phyloP scores from a whole-genome alignment of 78 protist species.

The Isochrysis galbana region DNA sequence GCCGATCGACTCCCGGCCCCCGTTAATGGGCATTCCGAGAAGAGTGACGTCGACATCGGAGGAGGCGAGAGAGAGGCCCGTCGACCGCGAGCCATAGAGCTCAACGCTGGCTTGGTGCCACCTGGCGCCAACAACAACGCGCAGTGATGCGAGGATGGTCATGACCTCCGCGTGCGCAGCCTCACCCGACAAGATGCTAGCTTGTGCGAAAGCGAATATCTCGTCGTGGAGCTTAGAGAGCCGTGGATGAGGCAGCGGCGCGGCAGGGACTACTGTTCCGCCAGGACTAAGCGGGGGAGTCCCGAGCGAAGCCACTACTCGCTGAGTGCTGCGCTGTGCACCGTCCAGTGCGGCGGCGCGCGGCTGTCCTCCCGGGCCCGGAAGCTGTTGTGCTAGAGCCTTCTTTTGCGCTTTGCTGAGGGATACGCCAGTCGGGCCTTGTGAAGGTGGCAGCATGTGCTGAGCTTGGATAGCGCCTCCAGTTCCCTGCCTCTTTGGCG shows the following conservation, averaged over 20 bases:
- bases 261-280: not conserved
- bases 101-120: not conserved
- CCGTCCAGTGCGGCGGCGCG: not conserved
- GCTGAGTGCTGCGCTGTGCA: no score
- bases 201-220: not conserved
- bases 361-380: no score
- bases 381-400: no score
- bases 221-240: not conserved
- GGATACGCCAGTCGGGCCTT: no score
- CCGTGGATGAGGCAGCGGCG: not conserved
- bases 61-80: not conserved
- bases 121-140: not conserved
- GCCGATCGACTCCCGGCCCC: not conserved
- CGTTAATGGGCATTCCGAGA: not conserved
- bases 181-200: not conserved
- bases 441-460: no score
- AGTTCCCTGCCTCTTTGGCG: not conserved
- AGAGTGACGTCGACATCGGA: constrained; percentile 6
- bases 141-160: not conserved
- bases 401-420: not conserved
- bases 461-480: no score
- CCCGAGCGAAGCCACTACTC: no score
- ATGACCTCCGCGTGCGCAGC: not conserved
- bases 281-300: no score
- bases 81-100: not conserved